Base-by-base conservation (phyloP, 495 filamentous ascomycete genomes). In the Filosporella fistucella region DNA sequence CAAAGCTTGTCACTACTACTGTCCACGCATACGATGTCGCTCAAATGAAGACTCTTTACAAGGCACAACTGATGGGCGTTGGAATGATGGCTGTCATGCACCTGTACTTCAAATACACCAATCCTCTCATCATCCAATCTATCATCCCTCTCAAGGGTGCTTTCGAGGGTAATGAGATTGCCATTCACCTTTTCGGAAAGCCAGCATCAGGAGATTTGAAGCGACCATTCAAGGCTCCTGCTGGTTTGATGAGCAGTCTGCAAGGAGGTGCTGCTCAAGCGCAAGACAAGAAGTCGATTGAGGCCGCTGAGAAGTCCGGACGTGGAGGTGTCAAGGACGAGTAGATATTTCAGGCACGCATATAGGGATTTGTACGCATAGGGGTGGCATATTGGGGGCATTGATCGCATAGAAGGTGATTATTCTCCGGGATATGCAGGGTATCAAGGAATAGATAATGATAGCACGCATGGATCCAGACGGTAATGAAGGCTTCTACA, bases 61-160 rank as follows among this genome's bases (percentile, higher is more conserved):
- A 89, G 72, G 76, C 82, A 55, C 90, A 96, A 66, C 69, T 95
- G 54, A 96, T 95, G 85, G 93, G 93, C 41, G 75, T 98, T 40
- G 89, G 79, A 59, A 97, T 98, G 93, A 97, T 97, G 93, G 80
- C 68, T 52, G 83, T 96, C 62, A 97, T 98, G 93, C 93, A 96
- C 73, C 51, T 96, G 56, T 97, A 97, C 82, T 83, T 98, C 74
- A 88, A 95, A 69, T 97, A 96, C 85, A 96, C 91, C 72, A 98
- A 96, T 81, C 93, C 93, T 26, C 86, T 98, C 29, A 71, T 97
- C 62, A 94, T 98, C 76, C 93, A 98, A 80, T 90, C 85, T 62
- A 95, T 98, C 76, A 91, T 98, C 64, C 93, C 93, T 24, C 76
- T 97, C 63, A 98, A 98, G 83, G 76, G 85, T 59, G 93, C 88